These are phyloP conservation scores for Didymella keratinophila DNA, from an alignment of 2,329 filamentous ascomycete genomes.

Conservation along the genomic window DNA sequence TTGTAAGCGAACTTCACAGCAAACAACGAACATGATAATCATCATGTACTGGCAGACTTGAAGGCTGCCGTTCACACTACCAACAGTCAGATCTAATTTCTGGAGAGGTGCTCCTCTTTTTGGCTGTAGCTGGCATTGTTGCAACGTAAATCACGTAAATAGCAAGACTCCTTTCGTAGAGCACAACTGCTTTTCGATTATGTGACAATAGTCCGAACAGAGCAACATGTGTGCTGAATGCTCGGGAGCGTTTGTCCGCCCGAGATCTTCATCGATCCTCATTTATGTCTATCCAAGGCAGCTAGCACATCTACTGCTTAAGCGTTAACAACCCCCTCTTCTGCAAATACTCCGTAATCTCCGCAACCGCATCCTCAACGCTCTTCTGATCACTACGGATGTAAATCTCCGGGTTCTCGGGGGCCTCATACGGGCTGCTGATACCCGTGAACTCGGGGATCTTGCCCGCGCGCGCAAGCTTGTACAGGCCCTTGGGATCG, in stretches of 20 bases:
- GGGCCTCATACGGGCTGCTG: slow-evolving; percentile 92
- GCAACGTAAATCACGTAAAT: too few relatives aligned
- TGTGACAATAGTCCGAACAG: too few relatives aligned
- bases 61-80: too few relatives aligned
- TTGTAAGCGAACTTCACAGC: too few relatives aligned
- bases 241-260: neutral
- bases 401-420: slow-evolving; percentile 83
- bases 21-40: too few relatives aligned
- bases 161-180: neutral
- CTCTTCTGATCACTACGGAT: slow-evolving; percentile 82
- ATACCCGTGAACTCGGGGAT: slow-evolving; percentile 99
- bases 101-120: too few relatives aligned
- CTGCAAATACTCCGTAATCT: slow-evolving; percentile 83
- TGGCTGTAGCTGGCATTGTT: too few relatives aligned
- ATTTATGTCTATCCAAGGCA: neutral
- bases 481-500: slow-evolving; percentile 97
- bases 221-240: neutral
- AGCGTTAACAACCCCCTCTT: slow-evolving; percentile 68
- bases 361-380: slow-evolving; percentile 86
- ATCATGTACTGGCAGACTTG: too few relatives aligned
- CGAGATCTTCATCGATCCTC: slow-evolving; percentile 4
- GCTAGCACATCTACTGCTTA: slow-evolving; percentile 13
- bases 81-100: too few relatives aligned
- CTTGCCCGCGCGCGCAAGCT: slow-evolving; percentile 90
- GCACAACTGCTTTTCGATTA: too few relatives aligned